Percentiles rank a stretch among this genome's conserved stretches.
These are phyloP conservation scores for Davidsoniella virescens DNA, from an alignment of 2,329 filamentous ascomycete genomes.

Conservation along the genomic window DNA sequence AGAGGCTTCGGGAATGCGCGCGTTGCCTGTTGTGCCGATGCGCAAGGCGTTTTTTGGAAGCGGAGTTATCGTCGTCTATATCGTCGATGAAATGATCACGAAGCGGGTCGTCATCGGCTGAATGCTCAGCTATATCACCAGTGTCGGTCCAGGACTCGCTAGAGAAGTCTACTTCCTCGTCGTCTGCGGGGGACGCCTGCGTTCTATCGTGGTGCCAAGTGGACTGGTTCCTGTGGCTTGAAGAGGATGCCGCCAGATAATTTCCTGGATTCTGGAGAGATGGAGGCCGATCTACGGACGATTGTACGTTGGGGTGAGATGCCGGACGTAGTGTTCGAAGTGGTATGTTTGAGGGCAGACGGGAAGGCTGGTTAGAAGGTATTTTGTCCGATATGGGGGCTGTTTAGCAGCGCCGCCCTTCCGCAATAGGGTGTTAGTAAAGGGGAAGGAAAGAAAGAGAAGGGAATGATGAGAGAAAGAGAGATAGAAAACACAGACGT, in stretches of 20 bases:
- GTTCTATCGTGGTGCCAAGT: slow-evolving; percentile 4
- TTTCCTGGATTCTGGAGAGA: slow-evolving; percentile 25
- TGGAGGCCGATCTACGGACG: background rate
- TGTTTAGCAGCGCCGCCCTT: slow-evolving; percentile 60
- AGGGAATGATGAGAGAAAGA: no score
- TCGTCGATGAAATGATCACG: slow-evolving; percentile 51
- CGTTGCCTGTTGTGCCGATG: slow-evolving; percentile 22
- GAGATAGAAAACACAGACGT: no score
- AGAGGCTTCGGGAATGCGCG: slow-evolving; percentile 35
- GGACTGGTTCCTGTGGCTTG: slow-evolving; percentile 4
- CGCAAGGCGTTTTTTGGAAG: slow-evolving; percentile 14
- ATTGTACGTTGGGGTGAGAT: background rate
- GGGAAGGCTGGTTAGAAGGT: slow-evolving; percentile 53
- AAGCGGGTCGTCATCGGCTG: slow-evolving; percentile 69
- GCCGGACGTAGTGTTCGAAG: slow-evolving; percentile 50
- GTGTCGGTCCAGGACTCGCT: slow-evolving; percentile 77
- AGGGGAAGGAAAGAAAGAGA: no score
- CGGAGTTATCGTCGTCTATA: slow-evolving; percentile 45
- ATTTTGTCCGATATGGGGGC: slow-evolving; percentile 69
- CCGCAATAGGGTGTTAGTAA: slow-evolving; percentile 23
- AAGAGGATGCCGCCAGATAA: slow-evolving; percentile 16
- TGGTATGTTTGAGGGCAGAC: slow-evolving; percentile 72
- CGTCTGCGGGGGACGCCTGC: slow-evolving; percentile 10
- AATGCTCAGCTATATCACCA: slow-evolving; percentile 84
- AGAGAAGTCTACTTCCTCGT: slow-evolving; percentile 40